A percentile compares a stretch with the other conserved stretches of the same genome.
Conservation (phyloP, 495 filamentous ascomycete genomes). For the Rusavskia elegans region DNA sequence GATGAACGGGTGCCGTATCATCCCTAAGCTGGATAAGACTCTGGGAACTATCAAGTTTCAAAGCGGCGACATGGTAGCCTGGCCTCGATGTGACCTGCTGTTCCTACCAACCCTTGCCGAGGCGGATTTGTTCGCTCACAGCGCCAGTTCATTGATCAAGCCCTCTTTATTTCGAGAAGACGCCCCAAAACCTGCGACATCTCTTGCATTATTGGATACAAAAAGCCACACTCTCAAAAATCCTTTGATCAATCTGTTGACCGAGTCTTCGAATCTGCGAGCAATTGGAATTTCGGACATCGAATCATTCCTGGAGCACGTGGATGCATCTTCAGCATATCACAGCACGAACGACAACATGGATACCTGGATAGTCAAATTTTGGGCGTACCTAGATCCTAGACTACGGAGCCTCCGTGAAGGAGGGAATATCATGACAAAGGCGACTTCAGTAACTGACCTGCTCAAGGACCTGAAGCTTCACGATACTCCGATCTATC, state of each 20-base stretch:
- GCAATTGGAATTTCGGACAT: conserved; percentile 6
- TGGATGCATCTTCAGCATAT: not conserved
- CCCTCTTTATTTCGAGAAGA: not conserved
- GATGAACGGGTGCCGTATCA: conserved; percentile 14
- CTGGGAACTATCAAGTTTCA: conserved; percentile 11
- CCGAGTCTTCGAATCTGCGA: not conserved
- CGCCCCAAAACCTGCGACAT: not conserved
- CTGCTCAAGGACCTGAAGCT: not conserved
- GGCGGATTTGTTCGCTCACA: conserved; percentile 13
- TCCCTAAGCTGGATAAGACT: conserved; percentile 16
- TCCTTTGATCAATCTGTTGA: not conserved
- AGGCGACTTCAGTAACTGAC: not conserved
- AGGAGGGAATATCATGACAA: no score
- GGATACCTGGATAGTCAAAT: conserved; percentile 10
- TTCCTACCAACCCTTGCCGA: conserved; percentile 10
- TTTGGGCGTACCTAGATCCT: conserved; percentile 15
- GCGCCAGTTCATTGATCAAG: conserved; percentile 7
- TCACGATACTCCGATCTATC: conserved; percentile 4
- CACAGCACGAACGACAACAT: no score
- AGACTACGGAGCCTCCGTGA: not conserved
- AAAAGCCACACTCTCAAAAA: not conserved
- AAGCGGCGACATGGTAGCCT: not conserved
- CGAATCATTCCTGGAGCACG: not conserved
- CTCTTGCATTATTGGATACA: not conserved
- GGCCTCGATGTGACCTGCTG: not conserved